Conservation (phyloP, 106 monocot species). For the Dioscorea dumetorum region DNA sequence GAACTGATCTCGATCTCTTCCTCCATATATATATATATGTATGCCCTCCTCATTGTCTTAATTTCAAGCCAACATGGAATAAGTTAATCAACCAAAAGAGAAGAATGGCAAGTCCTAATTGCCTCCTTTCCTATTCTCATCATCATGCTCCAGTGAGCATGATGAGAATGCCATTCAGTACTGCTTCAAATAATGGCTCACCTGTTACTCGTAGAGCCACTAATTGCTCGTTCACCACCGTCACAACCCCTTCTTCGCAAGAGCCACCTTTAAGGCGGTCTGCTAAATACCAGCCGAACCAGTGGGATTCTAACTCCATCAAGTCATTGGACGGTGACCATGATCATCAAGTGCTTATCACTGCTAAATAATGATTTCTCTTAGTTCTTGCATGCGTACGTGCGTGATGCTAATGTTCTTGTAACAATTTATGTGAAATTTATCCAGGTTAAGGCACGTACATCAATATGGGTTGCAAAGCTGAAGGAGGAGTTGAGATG, state of each 20-base stretch:
- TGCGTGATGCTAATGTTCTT: neutral
- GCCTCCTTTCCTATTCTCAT: too few relatives aligned
- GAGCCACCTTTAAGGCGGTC: neutral
- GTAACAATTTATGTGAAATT: neutral
- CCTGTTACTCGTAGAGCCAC: too few relatives aligned
- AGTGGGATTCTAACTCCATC: conserved; percentile 6
- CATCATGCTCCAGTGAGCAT: too few relatives aligned
- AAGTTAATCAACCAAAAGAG: too few relatives aligned
- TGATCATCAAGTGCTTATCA: neutral
- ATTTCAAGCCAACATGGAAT: too few relatives aligned
- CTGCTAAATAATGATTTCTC: neutral
- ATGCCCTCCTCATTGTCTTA: too few relatives aligned
- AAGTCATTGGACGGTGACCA: neutral
- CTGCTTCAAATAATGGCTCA: too few relatives aligned
- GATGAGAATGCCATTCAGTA: too few relatives aligned
- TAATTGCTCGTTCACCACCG: too few relatives aligned
- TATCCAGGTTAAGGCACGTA: conserved; percentile 2
- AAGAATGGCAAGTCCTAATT: too few relatives aligned
- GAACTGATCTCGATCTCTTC: too few relatives aligned
- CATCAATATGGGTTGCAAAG: neutral
- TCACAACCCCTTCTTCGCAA: neutral
- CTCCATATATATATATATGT: too few relatives aligned
- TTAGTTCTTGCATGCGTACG: neutral
- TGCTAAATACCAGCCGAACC: conserved; percentile 7
- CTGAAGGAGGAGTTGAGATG: conserved; percentile 9